Evolutionary conservation across 2,329 filamentous ascomycete genomes (phyloP).

Genomic region (Pseudocercospora ulei): DNA sequence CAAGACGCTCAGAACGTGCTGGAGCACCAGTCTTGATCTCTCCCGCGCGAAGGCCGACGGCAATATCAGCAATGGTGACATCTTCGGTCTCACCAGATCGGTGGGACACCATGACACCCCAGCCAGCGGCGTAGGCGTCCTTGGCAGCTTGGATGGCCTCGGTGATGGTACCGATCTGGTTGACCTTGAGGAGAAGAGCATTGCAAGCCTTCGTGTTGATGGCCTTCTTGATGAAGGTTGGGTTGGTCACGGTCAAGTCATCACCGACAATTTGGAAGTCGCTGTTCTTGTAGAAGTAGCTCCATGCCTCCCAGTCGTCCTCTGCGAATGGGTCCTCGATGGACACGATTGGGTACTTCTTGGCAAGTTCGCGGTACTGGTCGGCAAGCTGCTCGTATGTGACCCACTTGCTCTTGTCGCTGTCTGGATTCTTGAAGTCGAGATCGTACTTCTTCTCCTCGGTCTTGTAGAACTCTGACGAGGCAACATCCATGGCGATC

Average conservation of each 20-base stretch:
- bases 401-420: constrained; percentile 93
- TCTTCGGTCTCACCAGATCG: constrained; percentile 98
- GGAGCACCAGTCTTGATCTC: constrained; percentile 99
- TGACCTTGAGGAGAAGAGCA: constrained; percentile 96
- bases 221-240: constrained; percentile 97
- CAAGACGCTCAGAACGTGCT: constrained; percentile 90
- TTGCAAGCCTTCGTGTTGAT: constrained; percentile 99
- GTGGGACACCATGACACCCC: constrained; percentile 99
- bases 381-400: constrained; percentile 95
- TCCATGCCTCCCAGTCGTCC: constrained; percentile 99
- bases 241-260: constrained; percentile 98
- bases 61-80: constrained; percentile 97
- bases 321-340: constrained; percentile 99
- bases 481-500: constrained; percentile 98
- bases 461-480: constrained; percentile 96
- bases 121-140: constrained; percentile 89
- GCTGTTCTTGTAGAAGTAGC: constrained; percentile 99
- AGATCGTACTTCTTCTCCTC: constrained; percentile 99
- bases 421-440: constrained; percentile 99
- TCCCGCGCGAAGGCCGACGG: constrained; percentile 88
- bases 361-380: constrained; percentile 68
- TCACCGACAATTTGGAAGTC: constrained; percentile 98
- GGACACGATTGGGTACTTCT: constrained; percentile 97
- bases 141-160: constrained; percentile 99
- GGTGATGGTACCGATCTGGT: constrained; percentile 98